Conservation (phyloP, 2,329 filamentous ascomycete species). For the Cyphellophora europaea region DNA sequence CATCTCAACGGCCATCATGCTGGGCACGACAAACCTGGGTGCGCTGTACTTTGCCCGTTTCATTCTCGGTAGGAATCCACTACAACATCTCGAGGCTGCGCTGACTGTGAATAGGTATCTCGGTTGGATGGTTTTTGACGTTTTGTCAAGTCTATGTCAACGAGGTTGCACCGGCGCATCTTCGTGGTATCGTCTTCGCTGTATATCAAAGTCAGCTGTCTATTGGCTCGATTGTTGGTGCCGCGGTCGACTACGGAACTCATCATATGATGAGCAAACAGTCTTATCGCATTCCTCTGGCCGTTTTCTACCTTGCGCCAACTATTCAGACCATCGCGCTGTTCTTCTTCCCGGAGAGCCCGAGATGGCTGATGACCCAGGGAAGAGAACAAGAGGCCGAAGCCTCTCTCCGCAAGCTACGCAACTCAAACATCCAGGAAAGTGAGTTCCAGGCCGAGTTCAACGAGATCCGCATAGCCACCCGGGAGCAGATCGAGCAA, state of each 20-base stretch:
- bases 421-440: constrained; percentile 11
- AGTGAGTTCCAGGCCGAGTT: constrained; percentile 13
- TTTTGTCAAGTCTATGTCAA: constrained; percentile 41
- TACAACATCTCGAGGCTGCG: not conserved
- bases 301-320: constrained; percentile 14
- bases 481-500: constrained; percentile 9
- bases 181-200: constrained; percentile 39
- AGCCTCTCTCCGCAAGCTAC: constrained; percentile 10
- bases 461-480: constrained; percentile 16
- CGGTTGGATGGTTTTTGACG: constrained; percentile 36
- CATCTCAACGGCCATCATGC: constrained; percentile 35
- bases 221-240: constrained; percentile 11
- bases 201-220: constrained; percentile 23
- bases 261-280: constrained; percentile 5
- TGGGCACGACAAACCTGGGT: constrained; percentile 30
- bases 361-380: constrained; percentile 16
- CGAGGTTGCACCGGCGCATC: constrained; percentile 39
- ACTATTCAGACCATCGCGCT: constrained; percentile 10
- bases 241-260: constrained; percentile 13
- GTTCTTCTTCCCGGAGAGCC: constrained; percentile 15
- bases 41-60: constrained; percentile 39
- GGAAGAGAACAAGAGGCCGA: constrained; percentile 14
- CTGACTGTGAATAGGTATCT: constrained; percentile 17
- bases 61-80: constrained; percentile 24
- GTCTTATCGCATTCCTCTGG: constrained; percentile 15